Base-by-base conservation (phyloP, 208 protist genomes). In the Acanthamoeba divionensis region DNA sequence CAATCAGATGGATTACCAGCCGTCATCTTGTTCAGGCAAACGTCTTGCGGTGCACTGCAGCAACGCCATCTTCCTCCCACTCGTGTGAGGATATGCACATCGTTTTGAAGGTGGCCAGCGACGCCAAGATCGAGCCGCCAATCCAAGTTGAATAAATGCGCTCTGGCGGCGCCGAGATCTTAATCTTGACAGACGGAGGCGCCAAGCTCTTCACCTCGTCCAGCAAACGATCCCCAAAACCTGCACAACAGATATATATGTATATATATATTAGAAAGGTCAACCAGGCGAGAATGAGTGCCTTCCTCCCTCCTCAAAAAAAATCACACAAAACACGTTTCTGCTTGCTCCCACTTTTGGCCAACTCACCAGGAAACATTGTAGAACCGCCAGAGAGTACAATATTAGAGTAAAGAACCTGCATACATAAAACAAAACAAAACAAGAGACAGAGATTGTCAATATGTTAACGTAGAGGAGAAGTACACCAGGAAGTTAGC, bases 81-180 rank as follows among this genome's bases (percentile, higher is more conserved):
- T 99, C 98, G 79, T 98, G 96, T 94, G 98, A 98, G 90, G 97
- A 97, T 90, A 99, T 97, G 97, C 98, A 99, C 97, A 98, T 99
- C 67, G 96, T 93, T 91, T 98, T 95, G 93, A 99, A 99, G 33
- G 98, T 98, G 26, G 95, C 95, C 26, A 99, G 96, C 29, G 97
- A 98, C 10, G 98, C 97, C 31, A 99, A 89, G 82, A 99, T 99
- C 36, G 98, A 99, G 71, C 98, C 99, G 69, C 99, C 98, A 65
- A 95, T 94, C 94, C 94, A 95, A 36, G 85, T 92, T 36, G 94
- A 94, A 90, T 93, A 95, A 26, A 92, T 87, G 29, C 94, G 77
- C 90, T 95, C 94, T 7, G 94, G 94, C 82, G 94, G 94, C 18
- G 95, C 95, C 38, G 93, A 86, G 66, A 96, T 93, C 82, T 94